Base-by-base conservation (phyloP, 345 rosid species). In the Nasturtium officinale region DNA sequence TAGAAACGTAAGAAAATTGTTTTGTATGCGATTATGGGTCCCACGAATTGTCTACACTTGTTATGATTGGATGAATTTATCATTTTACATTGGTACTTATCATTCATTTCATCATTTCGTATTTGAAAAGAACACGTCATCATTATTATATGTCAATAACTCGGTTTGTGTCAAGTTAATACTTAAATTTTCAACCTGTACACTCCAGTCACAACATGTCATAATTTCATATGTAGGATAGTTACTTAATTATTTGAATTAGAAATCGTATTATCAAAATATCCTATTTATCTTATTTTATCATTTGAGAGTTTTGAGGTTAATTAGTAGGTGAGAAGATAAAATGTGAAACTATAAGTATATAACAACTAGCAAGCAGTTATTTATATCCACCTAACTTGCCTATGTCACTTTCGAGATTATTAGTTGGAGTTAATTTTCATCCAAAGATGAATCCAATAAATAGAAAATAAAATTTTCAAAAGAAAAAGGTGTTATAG, bases 381-480 rank as follows among this genome's bases (percentile, higher is more conserved):
- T 68, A 67, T 28, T 67, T 40, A 32, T 25, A 43, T 61, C 47
- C 51, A 68, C 74, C 69, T 61, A 76, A 67, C 43, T 68, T 42
- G 30, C 58, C 70, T 61, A 33, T 53, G 42, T 68, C 47, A 43
- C 70, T 61, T 61, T 75, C 32, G 16, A 32, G 30, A 69, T 43
- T 45, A 68, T 68, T 53, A 32, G 57, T 61, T 33, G 58, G 59
- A 53, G 33, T 65, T 32, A 43, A 25, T 68, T 54, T 68, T 68
- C 74, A 61, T 51, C 48, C 28, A 51, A 50, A n/a, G 6, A 37
- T 17, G 42, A 65, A 52, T 21, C 5, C 26, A 8, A 29, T 42
- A 67, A 67, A 23, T 21, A n/a, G 13, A 12, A 23, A 45, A 55
- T n/a, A 25, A 57, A 3, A 13, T 47, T 42, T 52, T 53, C 33